Conservation (phyloP, 2,329 filamentous ascomycete genomes). For the Cladosporium velox region DNA sequence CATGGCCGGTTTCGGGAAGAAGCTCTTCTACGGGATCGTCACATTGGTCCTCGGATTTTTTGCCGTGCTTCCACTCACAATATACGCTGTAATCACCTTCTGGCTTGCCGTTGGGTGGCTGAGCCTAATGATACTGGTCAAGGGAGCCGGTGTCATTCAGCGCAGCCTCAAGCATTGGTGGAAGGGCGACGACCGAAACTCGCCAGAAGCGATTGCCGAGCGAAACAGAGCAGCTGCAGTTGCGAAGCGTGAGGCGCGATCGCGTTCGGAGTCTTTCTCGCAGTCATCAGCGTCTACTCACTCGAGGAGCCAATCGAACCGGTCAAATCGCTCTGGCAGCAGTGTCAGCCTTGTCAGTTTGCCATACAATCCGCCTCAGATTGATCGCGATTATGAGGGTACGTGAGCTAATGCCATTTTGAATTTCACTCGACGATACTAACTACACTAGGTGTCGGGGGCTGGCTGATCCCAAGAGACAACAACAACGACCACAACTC, state of each 20-base stretch:
- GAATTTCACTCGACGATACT: not conserved
- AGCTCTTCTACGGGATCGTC: not conserved
- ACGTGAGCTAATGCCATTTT: not conserved
- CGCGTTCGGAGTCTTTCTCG: not conserved
- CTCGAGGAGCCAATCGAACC: constrained; percentile 3
- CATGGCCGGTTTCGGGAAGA: not conserved
- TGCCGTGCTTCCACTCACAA: constrained; percentile 2
- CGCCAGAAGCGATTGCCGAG: not conserved
- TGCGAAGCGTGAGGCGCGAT: not conserved
- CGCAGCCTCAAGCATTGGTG: not conserved
- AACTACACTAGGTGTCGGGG: constrained; percentile 1
- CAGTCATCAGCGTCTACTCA: not conserved
- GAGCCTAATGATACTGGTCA: not conserved
- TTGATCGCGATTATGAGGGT: constrained; percentile 17
- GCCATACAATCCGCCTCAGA: constrained; percentile 2
- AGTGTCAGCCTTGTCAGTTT: constrained; percentile 6
- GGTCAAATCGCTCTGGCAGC: constrained; percentile 7
- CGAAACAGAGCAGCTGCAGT: not conserved
- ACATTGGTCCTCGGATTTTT: not conserved
- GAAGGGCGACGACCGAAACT: not conserved
- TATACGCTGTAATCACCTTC: constrained; percentile 1
- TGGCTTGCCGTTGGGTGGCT: not conserved
- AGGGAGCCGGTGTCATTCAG: not conserved
- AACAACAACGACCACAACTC: not conserved
- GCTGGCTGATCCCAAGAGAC: constrained; percentile 8